These are phyloP conservation scores for Fusarium sacchari DNA, from an alignment of 2,329 filamentous ascomycete species.

Conservation along the genomic window DNA sequence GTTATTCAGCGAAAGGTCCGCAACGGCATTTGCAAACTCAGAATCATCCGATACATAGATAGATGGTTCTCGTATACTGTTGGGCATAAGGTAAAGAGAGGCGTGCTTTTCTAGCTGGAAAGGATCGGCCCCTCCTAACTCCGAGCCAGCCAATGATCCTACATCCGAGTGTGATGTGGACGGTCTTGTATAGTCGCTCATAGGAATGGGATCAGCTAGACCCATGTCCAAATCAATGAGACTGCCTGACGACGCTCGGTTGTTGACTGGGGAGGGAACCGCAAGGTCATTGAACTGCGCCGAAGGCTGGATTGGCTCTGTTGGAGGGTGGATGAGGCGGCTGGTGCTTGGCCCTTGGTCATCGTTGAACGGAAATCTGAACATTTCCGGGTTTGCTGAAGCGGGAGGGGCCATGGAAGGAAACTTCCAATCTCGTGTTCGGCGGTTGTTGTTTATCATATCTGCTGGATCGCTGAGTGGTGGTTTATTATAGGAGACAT, in stretches of 20 bases:
- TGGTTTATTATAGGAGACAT: constrained; percentile 57
- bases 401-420: constrained; percentile 62
- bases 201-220: constrained; percentile 60
- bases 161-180: constrained; percentile 70
- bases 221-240: constrained; percentile 67
- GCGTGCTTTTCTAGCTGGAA: constrained; percentile 73
- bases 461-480: constrained; percentile 69
- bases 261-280: constrained; percentile 49
- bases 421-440: constrained; percentile 68
- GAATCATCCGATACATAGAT: constrained; percentile 71
- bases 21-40: constrained; percentile 55
- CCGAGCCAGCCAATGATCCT: constrained; percentile 65
- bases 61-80: constrained; percentile 62
- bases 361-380: constrained; percentile 59
- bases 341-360: constrained; percentile 43
- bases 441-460: constrained; percentile 59
- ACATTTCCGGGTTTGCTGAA: constrained; percentile 63
- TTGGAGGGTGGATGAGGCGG: constrained; percentile 63
- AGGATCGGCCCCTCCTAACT: constrained; percentile 64
- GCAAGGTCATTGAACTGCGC: constrained; percentile 56
- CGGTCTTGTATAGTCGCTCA: constrained; percentile 59
- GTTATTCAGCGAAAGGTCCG: constrained; percentile 45
- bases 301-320: constrained; percentile 59
- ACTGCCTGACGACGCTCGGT: constrained; percentile 56
- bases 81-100: constrained; percentile 60